Percentiles rank a stretch among this genome's conserved stretches.
phyloP scores from a whole-genome alignment of 805 yeast genomes.

The Suhomyces emberorum region DNA sequence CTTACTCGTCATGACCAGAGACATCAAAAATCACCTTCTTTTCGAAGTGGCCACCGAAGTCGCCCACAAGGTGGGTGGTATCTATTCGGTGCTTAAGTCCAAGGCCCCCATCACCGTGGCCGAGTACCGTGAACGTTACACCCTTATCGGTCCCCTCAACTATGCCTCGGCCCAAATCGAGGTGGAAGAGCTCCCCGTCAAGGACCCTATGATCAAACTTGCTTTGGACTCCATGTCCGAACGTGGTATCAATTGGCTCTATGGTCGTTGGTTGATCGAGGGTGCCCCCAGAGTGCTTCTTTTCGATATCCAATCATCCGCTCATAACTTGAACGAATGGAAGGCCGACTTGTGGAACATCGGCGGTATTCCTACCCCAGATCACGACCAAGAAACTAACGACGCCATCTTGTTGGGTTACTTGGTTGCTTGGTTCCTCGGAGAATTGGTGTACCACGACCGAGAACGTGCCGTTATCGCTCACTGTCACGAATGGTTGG shows the following conservation, averaged over 20 bases:
- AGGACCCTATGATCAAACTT: slow-evolving; percentile 51
- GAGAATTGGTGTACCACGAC: slow-evolving; percentile 85
- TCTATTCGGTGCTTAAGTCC: slow-evolving; percentile 92
- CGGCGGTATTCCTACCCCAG: slow-evolving; percentile 93
- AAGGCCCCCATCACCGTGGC: slow-evolving; percentile 96
- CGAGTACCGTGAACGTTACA: slow-evolving; percentile 84
- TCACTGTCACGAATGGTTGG: slow-evolving; percentile 98
- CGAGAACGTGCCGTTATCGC: slow-evolving; percentile 84
- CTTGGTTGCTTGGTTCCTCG: slow-evolving; percentile 94
- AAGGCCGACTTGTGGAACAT: slow-evolving; percentile 87
- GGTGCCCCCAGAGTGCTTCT: slow-evolving; percentile 93
- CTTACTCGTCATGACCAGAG: slow-evolving; percentile 62
- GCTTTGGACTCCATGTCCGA: slow-evolving; percentile 75
- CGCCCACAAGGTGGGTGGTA: slow-evolving; percentile 97
- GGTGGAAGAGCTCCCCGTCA: slow-evolving; percentile 69
- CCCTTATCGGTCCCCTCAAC: slow-evolving; percentile 83
- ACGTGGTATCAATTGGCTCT: slow-evolving; percentile 78
- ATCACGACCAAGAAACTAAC: slow-evolving; percentile 80
- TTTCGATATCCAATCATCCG: slow-evolving; percentile 81
- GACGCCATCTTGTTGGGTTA: slow-evolving; percentile 93
- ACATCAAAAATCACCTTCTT: slow-evolving; percentile 79
- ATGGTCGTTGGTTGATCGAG: slow-evolving; percentile 96
- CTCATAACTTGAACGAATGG: slow-evolving; percentile 78
- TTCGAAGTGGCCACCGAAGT: slow-evolving; percentile 97
- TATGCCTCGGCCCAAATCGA: slow-evolving; percentile 70